Evolutionary conservation across 345 rosid species (phyloP).

Genomic region (Eucalyptus rudis): DNA sequence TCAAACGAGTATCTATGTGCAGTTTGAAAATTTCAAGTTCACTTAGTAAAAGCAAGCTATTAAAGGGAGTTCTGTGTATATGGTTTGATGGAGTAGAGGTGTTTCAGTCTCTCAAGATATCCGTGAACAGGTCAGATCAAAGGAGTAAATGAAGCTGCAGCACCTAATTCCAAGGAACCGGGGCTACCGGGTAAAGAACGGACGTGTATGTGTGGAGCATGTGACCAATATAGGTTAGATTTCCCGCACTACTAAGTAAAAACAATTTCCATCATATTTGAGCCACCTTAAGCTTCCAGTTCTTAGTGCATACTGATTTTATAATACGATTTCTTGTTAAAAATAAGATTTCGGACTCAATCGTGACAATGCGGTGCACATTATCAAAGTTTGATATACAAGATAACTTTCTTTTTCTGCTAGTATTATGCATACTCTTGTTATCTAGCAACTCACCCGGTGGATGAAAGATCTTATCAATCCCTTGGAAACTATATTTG

Average conservation of each 20-base stretch:
- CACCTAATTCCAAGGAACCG: background rate
- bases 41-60: background rate
- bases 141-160: background rate
- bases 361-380: background rate
- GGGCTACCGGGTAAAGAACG: background rate
- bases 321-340: background rate
- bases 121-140: background rate
- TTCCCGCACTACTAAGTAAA: background rate
- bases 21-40: background rate
- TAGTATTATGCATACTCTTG: background rate
- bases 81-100: background rate
- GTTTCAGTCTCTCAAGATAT: background rate
- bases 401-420: background rate
- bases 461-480: background rate
- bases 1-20: background rate
- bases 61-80: background rate
- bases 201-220: background rate
- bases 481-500: background rate
- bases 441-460: background rate
- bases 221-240: background rate
- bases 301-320: background rate
- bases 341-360: background rate
- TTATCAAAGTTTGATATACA: background rate
- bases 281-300: background rate
- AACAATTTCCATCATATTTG: background rate